Base-by-base conservation (phyloP, 805 yeast genomes). In the Candida odintsovae region DNA sequence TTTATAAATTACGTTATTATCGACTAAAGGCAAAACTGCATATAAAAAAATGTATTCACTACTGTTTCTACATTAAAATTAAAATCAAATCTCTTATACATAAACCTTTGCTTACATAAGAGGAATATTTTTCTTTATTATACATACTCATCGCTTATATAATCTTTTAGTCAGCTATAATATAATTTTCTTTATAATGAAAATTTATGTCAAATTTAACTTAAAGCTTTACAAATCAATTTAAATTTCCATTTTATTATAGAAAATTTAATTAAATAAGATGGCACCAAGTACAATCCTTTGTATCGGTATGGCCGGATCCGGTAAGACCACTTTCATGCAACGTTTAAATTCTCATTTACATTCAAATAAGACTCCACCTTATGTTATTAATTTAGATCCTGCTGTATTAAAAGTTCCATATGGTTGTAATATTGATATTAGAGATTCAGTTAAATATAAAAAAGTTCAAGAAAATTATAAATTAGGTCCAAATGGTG, bases 291-390 rank as follows among this genome's bases (percentile, higher is more conserved):
- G 62, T 23, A 71, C 75, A 35, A 65, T 76, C 41, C 58, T 77
- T n/a, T 76, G 80, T 55, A 75, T 78, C 47, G 83, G 83, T 48
- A 78, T 78, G 83, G 83, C 88, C 62, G 82, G 80, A 31, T 83
- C 95, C 44, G 99, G 99, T 59, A 94, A 94, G 67, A 92, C 99
- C 68, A 94, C 99, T 10, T 94, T 94, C 64, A 83, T 94, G 89
- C 99, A 94, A 65, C 72, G 99, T 52, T 71, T 94, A 50, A 92
- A 92, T 67, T 79, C 97, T 0, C 95, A 94, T 64, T 70, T 94
- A 29, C 96, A 90, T 61, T 50, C 87, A 29, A 71, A 77, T 48
- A 75, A 83, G 50, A 66, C 68, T 25, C 83, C 92, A 19, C 98
- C 99, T 11, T 94, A 94, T 66, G 95, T 92, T 23, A 78, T 94